phyloP scores from a whole-genome alignment of 306 rosid genomes.

The Rosa chinensis region DNA sequence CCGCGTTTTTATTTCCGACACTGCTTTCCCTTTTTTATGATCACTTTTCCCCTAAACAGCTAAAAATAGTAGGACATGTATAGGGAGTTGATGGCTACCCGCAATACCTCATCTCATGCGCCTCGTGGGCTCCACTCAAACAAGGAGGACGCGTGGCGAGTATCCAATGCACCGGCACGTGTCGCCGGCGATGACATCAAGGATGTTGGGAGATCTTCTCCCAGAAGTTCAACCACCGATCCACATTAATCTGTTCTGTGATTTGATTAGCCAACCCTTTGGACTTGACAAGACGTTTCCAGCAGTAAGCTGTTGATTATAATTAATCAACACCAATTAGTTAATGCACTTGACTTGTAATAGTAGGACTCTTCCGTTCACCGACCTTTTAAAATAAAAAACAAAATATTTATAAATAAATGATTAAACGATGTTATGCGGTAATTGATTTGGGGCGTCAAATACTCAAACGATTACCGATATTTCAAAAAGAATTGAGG shows the following conservation, averaged over 20 bases:
- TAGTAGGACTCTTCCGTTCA: too few relatives aligned
- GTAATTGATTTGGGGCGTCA: too few relatives aligned
- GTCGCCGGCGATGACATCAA: neutral
- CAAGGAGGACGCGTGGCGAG: neutral
- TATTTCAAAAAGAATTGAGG: too few relatives aligned
- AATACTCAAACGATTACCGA: too few relatives aligned
- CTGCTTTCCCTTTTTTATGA: neutral
- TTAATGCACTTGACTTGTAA: too few relatives aligned
- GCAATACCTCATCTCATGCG: neutral
- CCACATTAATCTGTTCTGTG: neutral
- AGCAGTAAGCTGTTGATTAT: too few relatives aligned
- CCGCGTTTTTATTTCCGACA: conserved; percentile 14
- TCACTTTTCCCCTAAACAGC: neutral
- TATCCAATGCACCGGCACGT: neutral
- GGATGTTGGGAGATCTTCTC: too few relatives aligned
- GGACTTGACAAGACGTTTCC: too few relatives aligned
- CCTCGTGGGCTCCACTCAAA: neutral
- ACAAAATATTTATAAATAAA: too few relatives aligned
- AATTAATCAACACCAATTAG: too few relatives aligned
- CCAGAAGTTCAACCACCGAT: neutral
- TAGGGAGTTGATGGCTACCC: neutral
- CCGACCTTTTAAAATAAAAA: too few relatives aligned
- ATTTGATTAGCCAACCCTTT: neutral
- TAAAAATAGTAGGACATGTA: neutral
- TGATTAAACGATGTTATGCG: too few relatives aligned